Evolutionary conservation across 768 basidiomycete species (phyloP), one percentile per base, ranked within the genome.

Genomic region (Cubamyces sp.): DNA sequence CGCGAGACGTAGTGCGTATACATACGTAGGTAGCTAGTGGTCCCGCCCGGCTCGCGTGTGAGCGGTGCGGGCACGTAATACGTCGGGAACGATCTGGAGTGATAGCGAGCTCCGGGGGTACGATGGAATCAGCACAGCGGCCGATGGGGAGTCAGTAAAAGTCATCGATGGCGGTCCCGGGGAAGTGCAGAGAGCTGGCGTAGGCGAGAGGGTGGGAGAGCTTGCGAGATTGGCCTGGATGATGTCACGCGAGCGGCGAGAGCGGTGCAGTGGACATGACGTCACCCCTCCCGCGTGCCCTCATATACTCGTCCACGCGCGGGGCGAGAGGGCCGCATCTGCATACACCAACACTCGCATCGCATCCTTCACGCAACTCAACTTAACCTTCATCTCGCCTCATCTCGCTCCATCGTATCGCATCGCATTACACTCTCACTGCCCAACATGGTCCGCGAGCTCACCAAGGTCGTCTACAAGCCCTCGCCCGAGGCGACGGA

Each of bases 381-480:
- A n/a, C n/a, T n/a, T n/a, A n/a, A 25, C 46, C 21, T 6, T 4
- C 48, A 26, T 49, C 21, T n/a, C 51, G 47, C 16, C 25, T n/a
- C 28, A 30, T 30, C 28, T 30, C 28, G 8, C 49, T 55, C 54
- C 53, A 52, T 61, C 66, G 30, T 57, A 75, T 53, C 52, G n/a
- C 12, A 23, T 54, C n/a, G 42, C 55, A 57, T 55, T 51, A 43
- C 21, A 49, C 41, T 59, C n/a, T 30, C 49, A 34, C 6, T 34
- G 28, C 43, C 49, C 53, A 69, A 40, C 67, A 81, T 81, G 81
- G 42, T 18, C 25, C 57, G 57, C 48, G 65, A 74, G 43, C 68
- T 89, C 62, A 83, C 84, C 57, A 87, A 90, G 78, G 82, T 94
- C 70, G 77, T 93, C 66, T 94, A 91, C 82, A 91, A 91, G 76